Evolutionary conservation across 768 basidiomycete species (phyloP).

Genomic region (Rhodotorula paludigena): DNA sequence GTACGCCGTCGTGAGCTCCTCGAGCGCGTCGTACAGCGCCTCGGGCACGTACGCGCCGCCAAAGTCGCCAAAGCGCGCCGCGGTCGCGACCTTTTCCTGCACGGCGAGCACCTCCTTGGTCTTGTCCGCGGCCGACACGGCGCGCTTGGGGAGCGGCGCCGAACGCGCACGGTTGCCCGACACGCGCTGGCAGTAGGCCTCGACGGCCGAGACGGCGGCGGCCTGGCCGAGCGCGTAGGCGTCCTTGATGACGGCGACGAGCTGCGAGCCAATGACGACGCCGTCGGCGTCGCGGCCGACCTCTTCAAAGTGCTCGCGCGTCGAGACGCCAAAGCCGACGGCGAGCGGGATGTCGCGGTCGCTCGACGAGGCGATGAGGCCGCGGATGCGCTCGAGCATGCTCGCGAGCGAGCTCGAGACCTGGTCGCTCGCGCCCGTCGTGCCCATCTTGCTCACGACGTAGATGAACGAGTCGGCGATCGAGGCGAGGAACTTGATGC

Average conservation of each 20-base stretch:
- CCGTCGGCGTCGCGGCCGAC: slow-evolving; percentile 90
- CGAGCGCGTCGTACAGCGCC: slow-evolving; percentile 83
- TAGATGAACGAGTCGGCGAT: slow-evolving; percentile 98
- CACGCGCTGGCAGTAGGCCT: slow-evolving; percentile 40
- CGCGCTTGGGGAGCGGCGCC: slow-evolving; percentile 15
- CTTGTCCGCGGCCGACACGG: slow-evolving; percentile 15
- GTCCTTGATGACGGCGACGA: slow-evolving; percentile 73
- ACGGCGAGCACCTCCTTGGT: slow-evolving; percentile 9
- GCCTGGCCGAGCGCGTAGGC: slow-evolving; percentile 47
- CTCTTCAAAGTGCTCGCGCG: slow-evolving; percentile 75
- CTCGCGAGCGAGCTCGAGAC: slow-evolving; percentile 76
- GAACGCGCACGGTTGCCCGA: slow-evolving; percentile 27
- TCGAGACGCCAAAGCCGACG: slow-evolving; percentile 95
- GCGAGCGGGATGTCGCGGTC: slow-evolving; percentile 60
- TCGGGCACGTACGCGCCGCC: slow-evolving; percentile 98
- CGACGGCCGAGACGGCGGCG: slow-evolving; percentile 46
- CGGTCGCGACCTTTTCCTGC: slow-evolving; percentile 41
- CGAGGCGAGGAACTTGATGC: slow-evolving; percentile 82
- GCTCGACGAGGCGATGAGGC: too few relatives aligned
- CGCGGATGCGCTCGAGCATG: slow-evolving; percentile 74
- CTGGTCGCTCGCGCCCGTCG: slow-evolving; percentile 80
- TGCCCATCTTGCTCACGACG: slow-evolving; percentile 74
- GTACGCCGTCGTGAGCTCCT: slow-evolving; percentile 84
- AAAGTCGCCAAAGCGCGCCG: slow-evolving; percentile 81
- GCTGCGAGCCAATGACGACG: slow-evolving; percentile 83